Percentiles rank a stretch among this genome's conserved stretches.
phyloP scores from a whole-genome alignment of 2,329 filamentous ascomycete species.

The Lasiodiplodia sp. region DNA sequence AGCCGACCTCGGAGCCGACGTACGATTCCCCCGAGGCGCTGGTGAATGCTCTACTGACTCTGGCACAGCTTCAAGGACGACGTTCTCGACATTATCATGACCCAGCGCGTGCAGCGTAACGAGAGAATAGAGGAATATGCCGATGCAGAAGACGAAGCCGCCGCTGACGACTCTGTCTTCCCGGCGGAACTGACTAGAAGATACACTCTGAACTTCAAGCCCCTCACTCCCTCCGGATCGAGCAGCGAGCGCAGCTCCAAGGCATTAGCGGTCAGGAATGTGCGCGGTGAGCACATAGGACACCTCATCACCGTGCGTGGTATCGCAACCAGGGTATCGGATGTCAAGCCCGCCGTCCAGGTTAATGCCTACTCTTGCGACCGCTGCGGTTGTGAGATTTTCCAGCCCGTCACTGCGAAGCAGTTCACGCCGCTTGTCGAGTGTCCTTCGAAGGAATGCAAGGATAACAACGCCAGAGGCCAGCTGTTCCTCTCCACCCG shows the following conservation, averaged over 20 bases:
- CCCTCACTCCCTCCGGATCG: slow-evolving; percentile 75
- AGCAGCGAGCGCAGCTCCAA: slow-evolving; percentile 66
- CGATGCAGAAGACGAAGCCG: slow-evolving; percentile 54
- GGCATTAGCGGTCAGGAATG: slow-evolving; percentile 87
- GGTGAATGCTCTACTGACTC: not conserved
- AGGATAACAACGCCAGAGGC: slow-evolving; percentile 88
- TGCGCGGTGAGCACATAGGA: slow-evolving; percentile 90
- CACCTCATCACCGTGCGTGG: slow-evolving; percentile 92
- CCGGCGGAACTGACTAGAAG: slow-evolving; percentile 89
- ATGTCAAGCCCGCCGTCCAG: slow-evolving; percentile 96
- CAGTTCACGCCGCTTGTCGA: slow-evolving; percentile 86
- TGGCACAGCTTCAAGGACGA: slow-evolving; percentile 86
- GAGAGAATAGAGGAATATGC: slow-evolving; percentile 66
- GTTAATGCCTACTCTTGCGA: slow-evolving; percentile 99
- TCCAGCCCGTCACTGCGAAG: slow-evolving; percentile 91
- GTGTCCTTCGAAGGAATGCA: slow-evolving; percentile 90
- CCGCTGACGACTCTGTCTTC: slow-evolving; percentile 79
- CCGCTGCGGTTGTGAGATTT: slow-evolving; percentile 94
- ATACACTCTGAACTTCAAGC: slow-evolving; percentile 97
- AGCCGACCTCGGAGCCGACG: slow-evolving; percentile 78
- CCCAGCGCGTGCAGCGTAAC: slow-evolving; percentile 86
- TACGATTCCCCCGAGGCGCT: slow-evolving; percentile 53
- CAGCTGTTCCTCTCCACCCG: slow-evolving; percentile 94
- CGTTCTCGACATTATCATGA: slow-evolving; percentile 95
- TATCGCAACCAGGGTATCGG: slow-evolving; percentile 93